Base-by-base conservation (phyloP, 495 filamentous ascomycete species). In the Penicillium flavigenum region DNA sequence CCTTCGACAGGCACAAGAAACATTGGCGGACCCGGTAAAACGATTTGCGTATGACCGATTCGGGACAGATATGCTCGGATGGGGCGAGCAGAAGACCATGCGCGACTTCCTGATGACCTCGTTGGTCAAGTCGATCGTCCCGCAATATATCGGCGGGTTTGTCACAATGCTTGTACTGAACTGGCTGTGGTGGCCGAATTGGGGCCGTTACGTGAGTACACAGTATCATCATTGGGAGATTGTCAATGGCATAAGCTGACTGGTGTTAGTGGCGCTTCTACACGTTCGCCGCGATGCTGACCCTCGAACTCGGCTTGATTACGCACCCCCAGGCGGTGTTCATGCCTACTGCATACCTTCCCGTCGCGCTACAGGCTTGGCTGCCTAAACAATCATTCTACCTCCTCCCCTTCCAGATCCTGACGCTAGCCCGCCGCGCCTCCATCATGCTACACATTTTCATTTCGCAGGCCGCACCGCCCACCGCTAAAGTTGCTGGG, bases 41-140 rank as follows among this genome's bases (percentile, higher is more conserved):
- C 84, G 92, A 45, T 96, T 92, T 68, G 94, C 91, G 3, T 98
- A 98, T 70, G 92, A 98, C 62, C 84, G 92, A 12, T 96, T 96
- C 72, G 94, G 94, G 0, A 85, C 89, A 0, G 84, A 87, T 19
- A 79, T 91, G n/a, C 62, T 86, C 9, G 65, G 67, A 24, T 93
- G 89, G 85, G 78, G 82, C 50, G 77, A 87, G 44, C 86, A 85
- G 73, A 77, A 79, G 51, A 93, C 88, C 1, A 73, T 88, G 48
- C 81, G 82, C 22, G 93, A 96, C 56, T 96, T 82, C 63, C 68
- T 95, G n/a, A 63, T 79, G 42, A 73, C 77, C 32, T 92, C 91
- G 45, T 63, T 87, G 24, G 76, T 84, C 34, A 72, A 74, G 60
- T 70, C 75, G 16, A 43, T 67, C 6, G 52, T 85, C 9, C 83